Evolutionary conservation across 1,284 basidiomycete species (phyloP).

Genomic region (Gastroboletus turbinatus): DNA sequence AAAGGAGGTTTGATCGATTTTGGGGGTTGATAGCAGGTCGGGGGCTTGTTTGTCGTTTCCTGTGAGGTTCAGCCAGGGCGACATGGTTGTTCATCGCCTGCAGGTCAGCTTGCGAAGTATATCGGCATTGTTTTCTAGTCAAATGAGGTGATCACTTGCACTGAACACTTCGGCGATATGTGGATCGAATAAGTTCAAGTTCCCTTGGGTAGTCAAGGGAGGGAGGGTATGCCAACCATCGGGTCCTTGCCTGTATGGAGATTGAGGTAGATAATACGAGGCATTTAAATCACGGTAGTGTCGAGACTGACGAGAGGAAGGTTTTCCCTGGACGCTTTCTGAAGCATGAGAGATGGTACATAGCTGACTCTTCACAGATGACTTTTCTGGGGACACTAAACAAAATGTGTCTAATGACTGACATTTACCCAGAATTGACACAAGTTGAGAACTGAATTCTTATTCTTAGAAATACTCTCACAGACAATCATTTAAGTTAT

Average conservation of each 20-base stretch:
- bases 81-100: slow-evolving; percentile 49
- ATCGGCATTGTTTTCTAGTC: background rate
- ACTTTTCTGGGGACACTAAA: background rate
- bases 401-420: background rate
- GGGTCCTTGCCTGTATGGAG: slow-evolving; percentile 34
- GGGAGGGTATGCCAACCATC: slow-evolving; percentile 47
- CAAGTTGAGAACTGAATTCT: background rate
- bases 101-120: slow-evolving; percentile 41
- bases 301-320: slow-evolving; percentile 42
- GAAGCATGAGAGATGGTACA: slow-evolving; percentile 35
- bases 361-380: background rate
- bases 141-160: slow-evolving; percentile 35
- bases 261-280: background rate
- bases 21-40: slow-evolving; percentile 45
- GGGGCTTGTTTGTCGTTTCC: slow-evolving; percentile 46
- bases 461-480: background rate
- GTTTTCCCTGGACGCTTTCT: slow-evolving; percentile 45
- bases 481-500: background rate
- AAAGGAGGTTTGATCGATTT: slow-evolving; percentile 34
- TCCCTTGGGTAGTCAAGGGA: slow-evolving; percentile 35
- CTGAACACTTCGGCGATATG: slow-evolving; percentile 40
- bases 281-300: slow-evolving; percentile 11
- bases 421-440: background rate
- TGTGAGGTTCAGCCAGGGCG: slow-evolving; percentile 44
- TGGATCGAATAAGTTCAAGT: slow-evolving; percentile 39